These are phyloP conservation scores for Eutrema salsugineum DNA, from an alignment of 441 rosid species.

Conservation along the genomic window DNA sequence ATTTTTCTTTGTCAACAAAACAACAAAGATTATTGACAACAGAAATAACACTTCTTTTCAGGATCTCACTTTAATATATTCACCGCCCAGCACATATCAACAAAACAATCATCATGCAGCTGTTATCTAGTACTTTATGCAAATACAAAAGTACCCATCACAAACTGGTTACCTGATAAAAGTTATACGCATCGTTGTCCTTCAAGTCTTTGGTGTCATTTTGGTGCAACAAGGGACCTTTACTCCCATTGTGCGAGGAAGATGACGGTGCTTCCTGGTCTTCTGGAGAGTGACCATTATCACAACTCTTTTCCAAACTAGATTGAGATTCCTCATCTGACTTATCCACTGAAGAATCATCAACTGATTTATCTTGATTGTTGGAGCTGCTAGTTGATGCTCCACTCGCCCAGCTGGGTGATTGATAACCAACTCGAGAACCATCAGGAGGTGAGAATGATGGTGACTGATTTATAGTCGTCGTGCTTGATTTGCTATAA, in stretches of 20 bases:
- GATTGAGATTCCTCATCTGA: conserved; percentile 32
- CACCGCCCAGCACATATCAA: not conserved
- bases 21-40: not conserved
- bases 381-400: conserved; percentile 22
- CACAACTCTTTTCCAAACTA: conserved; percentile 38
- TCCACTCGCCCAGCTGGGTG: conserved; percentile 23
- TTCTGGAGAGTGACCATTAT: conserved; percentile 36
- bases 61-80: not conserved
- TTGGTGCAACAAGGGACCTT: conserved; percentile 29
- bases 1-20: not conserved
- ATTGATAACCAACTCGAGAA: conserved; percentile 30
- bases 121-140: not conserved
- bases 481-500: conserved; percentile 26
- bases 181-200: conserved; percentile 61
- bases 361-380: conserved; percentile 30
- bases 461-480: conserved; percentile 25
- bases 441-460: conserved; percentile 27
- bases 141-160: conserved; percentile 6
- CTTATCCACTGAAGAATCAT: conserved; percentile 27
- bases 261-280: conserved; percentile 36
- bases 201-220: conserved; percentile 42
- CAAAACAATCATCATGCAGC: not conserved
- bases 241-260: conserved; percentile 44
- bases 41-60: not conserved
- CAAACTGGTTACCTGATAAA: conserved; percentile 78